A percentile compares a stretch with the other conserved stretches of the same genome.
These are phyloP conservation scores for Tardiomyces blankii DNA, from an alignment of 1,139 yeast species.

Conservation along the genomic window DNA sequence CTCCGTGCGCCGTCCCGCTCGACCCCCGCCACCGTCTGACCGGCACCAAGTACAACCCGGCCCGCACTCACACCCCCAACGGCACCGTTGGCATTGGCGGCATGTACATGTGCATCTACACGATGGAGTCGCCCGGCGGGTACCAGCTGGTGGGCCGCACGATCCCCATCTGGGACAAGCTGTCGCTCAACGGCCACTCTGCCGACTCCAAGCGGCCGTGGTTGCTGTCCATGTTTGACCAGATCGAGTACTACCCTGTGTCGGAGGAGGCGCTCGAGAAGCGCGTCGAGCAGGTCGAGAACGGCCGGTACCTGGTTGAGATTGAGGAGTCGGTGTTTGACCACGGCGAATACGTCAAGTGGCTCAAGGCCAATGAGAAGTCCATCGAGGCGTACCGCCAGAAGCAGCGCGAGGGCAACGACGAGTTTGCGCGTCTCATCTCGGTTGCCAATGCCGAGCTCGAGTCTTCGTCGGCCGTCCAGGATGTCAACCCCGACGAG, in stretches of 20 bases:
- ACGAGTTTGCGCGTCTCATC: slow-evolving; percentile 72
- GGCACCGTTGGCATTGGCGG: slow-evolving; percentile 98
- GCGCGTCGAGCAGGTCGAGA: slow-evolving; percentile 61
- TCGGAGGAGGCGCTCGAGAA: slow-evolving; percentile 69
- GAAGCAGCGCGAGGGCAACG: slow-evolving; percentile 71
- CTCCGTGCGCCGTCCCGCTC: slow-evolving; percentile 96
- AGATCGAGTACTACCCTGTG: slow-evolving; percentile 88
- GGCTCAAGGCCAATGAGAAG: slow-evolving; percentile 63
- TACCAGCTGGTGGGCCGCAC: slow-evolving; percentile 95
- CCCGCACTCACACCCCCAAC: slow-evolving; percentile 90
- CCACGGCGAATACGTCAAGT: slow-evolving; percentile 62
- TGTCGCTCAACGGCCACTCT: slow-evolving; percentile 47
- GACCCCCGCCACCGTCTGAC: slow-evolving; percentile 91
- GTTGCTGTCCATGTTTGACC: slow-evolving; percentile 86
- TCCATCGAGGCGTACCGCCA: slow-evolving; percentile 62
- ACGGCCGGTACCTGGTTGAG: slow-evolving; percentile 70
- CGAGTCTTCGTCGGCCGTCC: slow-evolving; percentile 28
- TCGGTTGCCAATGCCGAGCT: slow-evolving; percentile 76
- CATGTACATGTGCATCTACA: slow-evolving; percentile 95
- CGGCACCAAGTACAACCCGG: slow-evolving; percentile 93
- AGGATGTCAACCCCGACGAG: slow-evolving; percentile 14
- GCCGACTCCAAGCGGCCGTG: slow-evolving; percentile 61
- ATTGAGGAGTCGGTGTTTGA: slow-evolving; percentile 72
- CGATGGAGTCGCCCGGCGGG: slow-evolving; percentile 98
- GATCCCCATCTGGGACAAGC: slow-evolving; percentile 94